Base-by-base conservation (phyloP, 768 basidiomycete genomes). In the Auricularia sp. region DNA sequence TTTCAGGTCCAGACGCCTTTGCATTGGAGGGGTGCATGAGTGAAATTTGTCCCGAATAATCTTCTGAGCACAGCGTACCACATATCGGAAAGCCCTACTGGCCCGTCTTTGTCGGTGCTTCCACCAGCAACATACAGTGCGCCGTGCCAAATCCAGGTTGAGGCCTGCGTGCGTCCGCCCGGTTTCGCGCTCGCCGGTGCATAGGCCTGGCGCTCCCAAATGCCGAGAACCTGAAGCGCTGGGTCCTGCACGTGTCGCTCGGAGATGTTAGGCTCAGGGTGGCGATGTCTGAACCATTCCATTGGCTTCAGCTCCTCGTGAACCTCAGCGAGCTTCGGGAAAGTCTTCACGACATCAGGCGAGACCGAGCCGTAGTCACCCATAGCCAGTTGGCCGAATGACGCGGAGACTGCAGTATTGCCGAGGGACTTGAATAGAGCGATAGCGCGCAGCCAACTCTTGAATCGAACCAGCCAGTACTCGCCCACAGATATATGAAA, bases 161-260 rank as follows among this genome's bases (percentile, higher is more conserved):
- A 64, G 33, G 70, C 66, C 2, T 64, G 68, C 70, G 72, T 23
- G 36, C 65, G 66, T 71, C 74, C 66, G 70, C 70, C 21, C 72
- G 71, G 53, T 36, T 67, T 70, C 68, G 72, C 18, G 73, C 64
- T 61, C 73, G 74, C 54, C 2, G 64, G 67, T 58, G 70, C 64
- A 51, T 51, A 51, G 6, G 14, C 5, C 21, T 18, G 14, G 21
- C 47, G 47, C 14, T 51, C 47, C 47, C 47, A 51, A 18, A 51
- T 18, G 18, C 47, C 47, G 14, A 51, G 47, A 42, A 77, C 64
- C 64, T 76, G 75, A 64, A 68, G 66, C 78, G 77, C 78, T 0
- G 75, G 76, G 1, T 78, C 78, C 3, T 69, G 71, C 5, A 76
- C 66, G 62, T 80, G 78, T 10, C 75, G 59, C 18, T 66, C 64